phyloP scores from a whole-genome alignment of 2,329 filamentous ascomycete species.

The Fusarium oligoseptatum region DNA sequence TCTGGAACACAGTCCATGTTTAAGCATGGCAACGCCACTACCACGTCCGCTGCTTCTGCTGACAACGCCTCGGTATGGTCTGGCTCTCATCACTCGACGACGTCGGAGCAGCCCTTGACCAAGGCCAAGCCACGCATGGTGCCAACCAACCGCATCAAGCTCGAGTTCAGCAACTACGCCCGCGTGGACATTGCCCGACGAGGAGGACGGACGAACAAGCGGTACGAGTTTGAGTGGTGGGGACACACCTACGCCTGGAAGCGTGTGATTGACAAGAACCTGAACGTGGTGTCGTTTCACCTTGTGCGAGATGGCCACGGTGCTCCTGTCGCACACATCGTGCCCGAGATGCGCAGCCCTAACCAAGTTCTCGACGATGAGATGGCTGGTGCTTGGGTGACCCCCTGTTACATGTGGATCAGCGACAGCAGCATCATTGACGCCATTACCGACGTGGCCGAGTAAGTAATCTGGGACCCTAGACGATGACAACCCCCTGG shows the following conservation, averaged over 20 bases:
- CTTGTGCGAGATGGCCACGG: conserved; percentile 76
- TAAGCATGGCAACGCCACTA: conserved; percentile 33
- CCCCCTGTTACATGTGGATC: conserved; percentile 92
- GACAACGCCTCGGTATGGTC: conserved; percentile 46
- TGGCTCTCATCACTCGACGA: conserved; percentile 37
- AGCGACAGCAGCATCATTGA: conserved; percentile 78
- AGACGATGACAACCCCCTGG: not conserved
- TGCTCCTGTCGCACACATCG: conserved; percentile 82
- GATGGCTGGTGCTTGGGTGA: conserved; percentile 87
- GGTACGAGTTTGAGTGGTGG: conserved; percentile 96
- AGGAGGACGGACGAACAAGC: conserved; percentile 73
- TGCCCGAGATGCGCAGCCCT: conserved; percentile 81
- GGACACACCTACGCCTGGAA: conserved; percentile 88
- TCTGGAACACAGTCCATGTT: conserved; percentile 41
- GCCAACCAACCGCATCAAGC: conserved; percentile 83
- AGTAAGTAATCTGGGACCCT: conserved; percentile 69
- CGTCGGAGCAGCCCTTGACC: conserved; percentile 39
- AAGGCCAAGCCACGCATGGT: conserved; percentile 55
- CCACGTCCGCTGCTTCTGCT: conserved; percentile 25
- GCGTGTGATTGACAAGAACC: conserved; percentile 78
- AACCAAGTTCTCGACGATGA: conserved; percentile 79
- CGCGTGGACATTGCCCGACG: conserved; percentile 85
- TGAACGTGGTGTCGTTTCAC: conserved; percentile 80
- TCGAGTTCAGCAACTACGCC: conserved; percentile 98
- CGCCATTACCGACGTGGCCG: conserved; percentile 83